These are phyloP conservation scores for Leishmania lainsoni DNA, from an alignment of 208 protist species.

Conservation along the genomic window DNA sequence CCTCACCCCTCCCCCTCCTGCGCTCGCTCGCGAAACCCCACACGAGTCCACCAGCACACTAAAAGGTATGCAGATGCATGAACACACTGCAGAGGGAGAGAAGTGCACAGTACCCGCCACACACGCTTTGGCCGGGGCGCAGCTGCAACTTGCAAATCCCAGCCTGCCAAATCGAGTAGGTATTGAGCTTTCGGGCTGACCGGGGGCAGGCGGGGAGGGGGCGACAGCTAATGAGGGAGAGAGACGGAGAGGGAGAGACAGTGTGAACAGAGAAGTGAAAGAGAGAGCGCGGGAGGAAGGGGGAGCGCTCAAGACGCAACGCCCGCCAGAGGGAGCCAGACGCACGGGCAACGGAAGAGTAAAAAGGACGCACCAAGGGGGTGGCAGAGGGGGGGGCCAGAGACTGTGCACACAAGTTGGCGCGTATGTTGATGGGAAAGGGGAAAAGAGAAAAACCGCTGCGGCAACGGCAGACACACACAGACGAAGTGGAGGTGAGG, in stretches of 20 bases:
- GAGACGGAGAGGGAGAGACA: background rate
- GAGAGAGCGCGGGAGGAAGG: background rate
- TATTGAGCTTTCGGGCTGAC: background rate
- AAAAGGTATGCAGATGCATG: background rate
- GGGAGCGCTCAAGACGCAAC: background rate
- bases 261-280: background rate
- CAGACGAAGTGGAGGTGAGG: background rate
- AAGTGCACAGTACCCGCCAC: background rate
- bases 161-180: background rate
- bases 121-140: background rate
- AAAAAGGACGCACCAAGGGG: background rate
- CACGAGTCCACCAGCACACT: background rate
- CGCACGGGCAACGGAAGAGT: background rate
- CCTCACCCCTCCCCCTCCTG: background rate
- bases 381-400: background rate
- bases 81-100: background rate
- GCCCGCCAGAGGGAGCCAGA: background rate
- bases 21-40: background rate
- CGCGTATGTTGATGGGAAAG: too few relatives aligned
- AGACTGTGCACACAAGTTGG: too few relatives aligned
- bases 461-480: too few relatives aligned
- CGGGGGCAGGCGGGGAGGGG: too few relatives aligned
- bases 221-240: background rate
- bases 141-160: background rate
- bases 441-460: too few relatives aligned